Evolutionary conservation across 164 flowering plant genomes (phyloP), one percentile per base, ranked within the genome.

Genomic region (Vitis amurensis): DNA sequence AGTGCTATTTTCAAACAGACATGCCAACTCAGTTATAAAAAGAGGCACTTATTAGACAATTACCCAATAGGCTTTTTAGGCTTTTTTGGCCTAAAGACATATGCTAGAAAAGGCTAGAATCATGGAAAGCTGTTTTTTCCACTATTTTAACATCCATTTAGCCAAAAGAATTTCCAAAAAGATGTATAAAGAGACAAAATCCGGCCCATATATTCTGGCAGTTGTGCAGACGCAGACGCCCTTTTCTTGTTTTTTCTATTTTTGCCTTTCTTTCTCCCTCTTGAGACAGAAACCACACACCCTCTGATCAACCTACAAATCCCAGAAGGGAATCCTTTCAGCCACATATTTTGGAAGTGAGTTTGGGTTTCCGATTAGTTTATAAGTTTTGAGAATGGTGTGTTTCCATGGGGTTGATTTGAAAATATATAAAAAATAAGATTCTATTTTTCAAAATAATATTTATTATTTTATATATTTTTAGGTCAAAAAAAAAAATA

Each of bases 131-230:
- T 61, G 64, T 37, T 37, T 61, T 37, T 50, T 37, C 9, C 9
- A 14, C 44, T 61, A 16, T 13, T 13, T 61, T 61, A 37, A 14
- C 44, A 31, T 1, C 61, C 27, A 23, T 23, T 23, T 23, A 23
- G 27, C 27, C 27, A 23, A 23, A 27, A 27, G 4, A 23, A 27
- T 23, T 23, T 11, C 11, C 61, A 62, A 53, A 61, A 63, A 6
- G 71, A 66, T 67, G 53, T 49, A 66, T 16, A 13, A 65, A 70
- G 44, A 56, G 77, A 75, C 77, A 71, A 75, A 75, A 55, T 52
- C 68, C 68, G 53, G 64, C 68, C 68, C 73, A 37, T 52, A 8
- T 52, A 29, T 62, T 63, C 62, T 71, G 73, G 73, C 64, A 9
- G 55, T 7, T 15, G 15, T 23, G 55, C 51, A 55, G 60, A 55